These are phyloP conservation scores for Phaeophleospora eucalypticola DNA, from an alignment of 2,329 filamentous ascomycete species.

Conservation along the genomic window DNA sequence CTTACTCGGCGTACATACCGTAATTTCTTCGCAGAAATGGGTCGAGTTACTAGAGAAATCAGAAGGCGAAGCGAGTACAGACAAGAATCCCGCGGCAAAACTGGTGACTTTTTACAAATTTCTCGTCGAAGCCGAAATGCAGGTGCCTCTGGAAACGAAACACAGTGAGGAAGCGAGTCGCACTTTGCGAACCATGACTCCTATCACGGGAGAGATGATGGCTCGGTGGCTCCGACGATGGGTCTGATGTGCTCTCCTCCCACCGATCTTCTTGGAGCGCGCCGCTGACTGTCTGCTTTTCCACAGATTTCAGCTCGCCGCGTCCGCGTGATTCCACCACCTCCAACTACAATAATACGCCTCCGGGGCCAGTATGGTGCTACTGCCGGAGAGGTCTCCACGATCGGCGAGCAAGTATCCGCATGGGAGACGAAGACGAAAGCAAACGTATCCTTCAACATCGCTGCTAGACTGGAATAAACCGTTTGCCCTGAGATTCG, in stretches of 20 bases:
- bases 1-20: constrained; percentile 15
- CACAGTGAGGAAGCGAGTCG: constrained; percentile 26
- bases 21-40: constrained; percentile 22
- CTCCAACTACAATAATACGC: too few species aligned
- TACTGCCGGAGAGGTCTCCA: too few species aligned
- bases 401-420: too few species aligned
- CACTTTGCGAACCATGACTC: constrained; percentile 24
- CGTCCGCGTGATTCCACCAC: too few species aligned
- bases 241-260: constrained; percentile 4
- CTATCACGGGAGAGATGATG: constrained; percentile 18
- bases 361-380: too few species aligned
- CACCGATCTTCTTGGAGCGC: neutral
- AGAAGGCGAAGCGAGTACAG: constrained; percentile 13
- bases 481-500: too few species aligned
- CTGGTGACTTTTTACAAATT: constrained; percentile 23
- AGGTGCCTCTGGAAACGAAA: constrained; percentile 24
- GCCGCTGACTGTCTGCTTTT: too few species aligned
- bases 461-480: too few species aligned
- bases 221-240: constrained; percentile 19
- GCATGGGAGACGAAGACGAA: too few species aligned
- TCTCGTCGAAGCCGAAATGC: constrained; percentile 8
- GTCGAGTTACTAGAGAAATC: constrained; percentile 15
- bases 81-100: constrained; percentile 21
- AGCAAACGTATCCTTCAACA: too few species aligned
- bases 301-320: too few species aligned